phyloP scores from a whole-genome alignment of 257 asterid genomes.

The Echium plantagineum region DNA sequence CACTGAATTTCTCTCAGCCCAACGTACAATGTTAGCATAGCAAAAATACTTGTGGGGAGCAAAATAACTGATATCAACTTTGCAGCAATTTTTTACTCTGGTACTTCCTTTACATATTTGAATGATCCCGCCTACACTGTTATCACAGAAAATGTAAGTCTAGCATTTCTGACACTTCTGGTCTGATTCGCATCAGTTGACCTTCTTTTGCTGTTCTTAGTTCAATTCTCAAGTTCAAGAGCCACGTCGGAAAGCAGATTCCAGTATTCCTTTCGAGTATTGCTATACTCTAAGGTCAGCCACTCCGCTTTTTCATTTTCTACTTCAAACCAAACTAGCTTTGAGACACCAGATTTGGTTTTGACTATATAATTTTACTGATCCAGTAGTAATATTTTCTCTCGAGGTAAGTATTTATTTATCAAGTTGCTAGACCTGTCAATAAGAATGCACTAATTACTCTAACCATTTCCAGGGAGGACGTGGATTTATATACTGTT shows the following conservation, averaged over 20 bases:
- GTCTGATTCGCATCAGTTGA: neutral
- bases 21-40: conserved; percentile 62
- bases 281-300: conserved; percentile 66
- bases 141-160: conserved; percentile 52
- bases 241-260: conserved; percentile 39
- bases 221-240: conserved; percentile 46
- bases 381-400: conserved; percentile 37
- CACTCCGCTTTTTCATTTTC: neutral
- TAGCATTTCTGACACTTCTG: neutral
- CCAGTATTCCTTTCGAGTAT: conserved; percentile 47
- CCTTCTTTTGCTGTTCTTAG: conserved; percentile 26
- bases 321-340: conserved; percentile 25
- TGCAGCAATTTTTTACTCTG: conserved; percentile 75
- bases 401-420: conserved; percentile 28
- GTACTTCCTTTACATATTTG: conserved; percentile 88
- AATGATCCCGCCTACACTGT: conserved; percentile 67
- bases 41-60: conserved; percentile 50
- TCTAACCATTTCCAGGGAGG: conserved; percentile 29
- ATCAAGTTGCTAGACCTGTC: conserved; percentile 3
- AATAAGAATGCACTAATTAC: conserved; percentile 16
- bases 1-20: conserved; percentile 39
- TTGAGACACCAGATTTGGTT: conserved; percentile 45
- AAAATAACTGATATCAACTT: conserved; percentile 42
- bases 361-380: conserved; percentile 37
- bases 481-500: conserved; percentile 43